Conservation (phyloP, 495 filamentous ascomycete species). For the Penicillium taxi region DNA sequence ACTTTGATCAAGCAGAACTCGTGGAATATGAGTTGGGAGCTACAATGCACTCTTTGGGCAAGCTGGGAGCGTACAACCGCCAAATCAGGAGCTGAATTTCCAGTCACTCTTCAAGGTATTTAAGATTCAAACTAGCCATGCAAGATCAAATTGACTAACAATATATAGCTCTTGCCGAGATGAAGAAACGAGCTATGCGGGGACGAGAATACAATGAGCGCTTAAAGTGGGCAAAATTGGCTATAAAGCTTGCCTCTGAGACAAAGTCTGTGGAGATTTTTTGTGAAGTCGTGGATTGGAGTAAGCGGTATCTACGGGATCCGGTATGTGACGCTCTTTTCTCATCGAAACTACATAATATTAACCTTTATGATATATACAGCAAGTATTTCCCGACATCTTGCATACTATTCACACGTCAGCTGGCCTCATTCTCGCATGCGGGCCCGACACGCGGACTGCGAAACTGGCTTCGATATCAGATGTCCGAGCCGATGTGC, state of each 20-base stretch:
- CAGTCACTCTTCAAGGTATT: background rate
- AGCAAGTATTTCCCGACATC: no score
- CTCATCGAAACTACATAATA: background rate
- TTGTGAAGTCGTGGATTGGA: background rate
- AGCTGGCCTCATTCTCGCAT: background rate
- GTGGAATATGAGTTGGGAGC: background rate
- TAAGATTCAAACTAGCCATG: background rate
- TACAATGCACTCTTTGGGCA: background rate
- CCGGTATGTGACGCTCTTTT: background rate
- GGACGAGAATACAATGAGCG: background rate
- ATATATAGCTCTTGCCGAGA: background rate
- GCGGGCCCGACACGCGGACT: background rate
- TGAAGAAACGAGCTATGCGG: background rate
- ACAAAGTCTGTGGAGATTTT: background rate
- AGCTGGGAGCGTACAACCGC: background rate
- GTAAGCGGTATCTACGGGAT: background rate
- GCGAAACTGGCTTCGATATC: no score
- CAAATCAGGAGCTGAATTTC: background rate
- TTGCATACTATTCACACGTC: no score
- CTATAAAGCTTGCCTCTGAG: background rate
- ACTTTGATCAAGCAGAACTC: no score
- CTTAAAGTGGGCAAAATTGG: background rate
- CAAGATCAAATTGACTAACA: background rate
- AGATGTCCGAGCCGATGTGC: no score
- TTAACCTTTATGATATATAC: background rate